Base-by-base conservation (phyloP, 2,329 filamentous ascomycete species). In the Diplodia corticola region DNA sequence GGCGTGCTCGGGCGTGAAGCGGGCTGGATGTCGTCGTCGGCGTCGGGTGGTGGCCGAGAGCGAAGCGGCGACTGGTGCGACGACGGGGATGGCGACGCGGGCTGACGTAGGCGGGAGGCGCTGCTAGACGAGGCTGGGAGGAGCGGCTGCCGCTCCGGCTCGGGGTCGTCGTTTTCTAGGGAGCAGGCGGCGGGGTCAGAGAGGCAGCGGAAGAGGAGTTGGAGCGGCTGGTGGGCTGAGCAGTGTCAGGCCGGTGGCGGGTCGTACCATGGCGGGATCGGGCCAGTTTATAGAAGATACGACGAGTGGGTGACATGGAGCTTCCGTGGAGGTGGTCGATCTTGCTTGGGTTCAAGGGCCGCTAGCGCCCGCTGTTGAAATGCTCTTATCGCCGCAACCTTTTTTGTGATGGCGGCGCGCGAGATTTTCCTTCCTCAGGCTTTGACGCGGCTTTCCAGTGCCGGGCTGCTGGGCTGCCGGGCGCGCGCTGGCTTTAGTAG, bases 281-380 rank as follows among this genome's bases (percentile, higher is more conserved):
- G 15, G 20, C 20, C 57, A 49, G 40, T 61, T 61, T 61, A 61
- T 61, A 30, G 24, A 61, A 35, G 17, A 49, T 24, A 13, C 26
- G 57, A 44, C 57, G 57, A 26, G 57, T 28, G 57, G 57, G 57
- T 26, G 57, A 61, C 57, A 61, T 61, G 20, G 57, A 13, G 28
- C 12, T 61, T 46, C 57, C 57, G 57, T 61, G 57, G 57, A 61
- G 57, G 57, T 61, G 57, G 57, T 33, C 57, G 57, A 49, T 61
- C 57, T 48, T 22, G 10, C 28, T 30, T 61, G 57, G 57, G 55
- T 46, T 26, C 37, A 28, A 40, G 55, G 55, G 37, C 55, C 35
- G 55, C 57, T 61, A 61, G 57, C 57, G 57, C 57, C 57, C 57
- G 57, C 37, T 12, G 17, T 40, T 55, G n/a, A n/a, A n/a, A n/a